A percentile compares a stretch with the other conserved stretches of the same genome.
Evolutionary conservation across 2,329 filamentous ascomycete species (phyloP).

Genomic region (Phyllosticta capitalensis): DNA sequence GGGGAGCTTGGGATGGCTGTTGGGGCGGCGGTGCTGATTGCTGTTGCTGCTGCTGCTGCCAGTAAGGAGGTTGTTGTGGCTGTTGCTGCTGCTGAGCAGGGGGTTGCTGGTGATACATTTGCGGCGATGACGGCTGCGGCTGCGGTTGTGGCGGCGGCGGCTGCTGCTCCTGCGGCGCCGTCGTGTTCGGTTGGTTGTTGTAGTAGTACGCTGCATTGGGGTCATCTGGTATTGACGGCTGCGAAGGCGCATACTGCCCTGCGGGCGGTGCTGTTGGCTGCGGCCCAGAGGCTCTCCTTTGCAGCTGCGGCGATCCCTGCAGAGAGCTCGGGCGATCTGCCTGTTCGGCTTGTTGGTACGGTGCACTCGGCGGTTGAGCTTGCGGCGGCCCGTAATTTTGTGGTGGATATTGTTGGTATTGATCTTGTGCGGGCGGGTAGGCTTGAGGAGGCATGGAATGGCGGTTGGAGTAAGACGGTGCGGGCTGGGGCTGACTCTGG

Average conservation of each 20-base stretch:
- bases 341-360: constrained; percentile 22
- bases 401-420: constrained; percentile 26
- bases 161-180: constrained; percentile 14
- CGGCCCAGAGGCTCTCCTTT: constrained; percentile 24
- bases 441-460: constrained; percentile 20
- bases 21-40: constrained; percentile 11
- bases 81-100: constrained; percentile 17
- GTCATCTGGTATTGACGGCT: constrained; percentile 25
- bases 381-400: constrained; percentile 18
- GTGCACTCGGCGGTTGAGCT: constrained; percentile 17
- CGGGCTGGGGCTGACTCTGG: constrained; percentile 36
- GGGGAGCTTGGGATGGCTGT: constrained; percentile 11
- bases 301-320: constrained; percentile 30
- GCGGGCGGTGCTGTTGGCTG: constrained; percentile 25
- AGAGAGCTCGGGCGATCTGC: constrained; percentile 23
- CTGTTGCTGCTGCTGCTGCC: constrained; percentile 13
- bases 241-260: constrained; percentile 23
- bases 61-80: constrained; percentile 11
- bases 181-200: constrained; percentile 3
- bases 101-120: constrained; percentile 14
- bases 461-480: constrained; percentile 25
- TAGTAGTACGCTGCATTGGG: constrained; percentile 19
- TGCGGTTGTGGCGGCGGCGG: not conserved
- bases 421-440: constrained; percentile 19
- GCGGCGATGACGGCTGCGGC: constrained; percentile 7